These are phyloP conservation scores for Colletotrichum lini DNA, from an alignment of 2,329 filamentous ascomycete species.

Conservation along the genomic window DNA sequence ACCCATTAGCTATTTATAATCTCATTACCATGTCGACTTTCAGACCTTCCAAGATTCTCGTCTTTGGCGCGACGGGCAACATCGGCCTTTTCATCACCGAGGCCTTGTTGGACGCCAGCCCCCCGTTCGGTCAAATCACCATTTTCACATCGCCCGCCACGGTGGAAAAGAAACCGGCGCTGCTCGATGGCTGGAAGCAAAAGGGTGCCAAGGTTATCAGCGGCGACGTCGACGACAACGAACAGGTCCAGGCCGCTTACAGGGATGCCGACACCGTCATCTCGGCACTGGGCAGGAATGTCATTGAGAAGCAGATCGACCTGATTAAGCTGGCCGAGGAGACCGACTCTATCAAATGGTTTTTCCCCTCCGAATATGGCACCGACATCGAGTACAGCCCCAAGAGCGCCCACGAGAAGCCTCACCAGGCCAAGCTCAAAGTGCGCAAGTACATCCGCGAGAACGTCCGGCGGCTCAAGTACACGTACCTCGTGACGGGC, in stretches of 20 bases:
- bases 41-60: slow-evolving; percentile 32
- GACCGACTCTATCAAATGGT: slow-evolving; percentile 69
- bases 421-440: slow-evolving; percentile 79
- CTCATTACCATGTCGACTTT: slow-evolving; percentile 27
- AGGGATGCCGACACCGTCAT: slow-evolving; percentile 75
- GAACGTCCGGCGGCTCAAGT: slow-evolving; percentile 66
- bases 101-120: slow-evolving; percentile 53
- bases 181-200: slow-evolving; percentile 45
- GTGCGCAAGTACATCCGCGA: slow-evolving; percentile 74
- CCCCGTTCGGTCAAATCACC: slow-evolving; percentile 51
- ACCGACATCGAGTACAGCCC: slow-evolving; percentile 75
- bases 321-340: slow-evolving; percentile 73
- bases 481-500: slow-evolving; percentile 79
- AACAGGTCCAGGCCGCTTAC: slow-evolving; percentile 68
- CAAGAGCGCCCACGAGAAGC: slow-evolving; percentile 71
- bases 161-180: slow-evolving; percentile 43
- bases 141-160: slow-evolving; percentile 50
- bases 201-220: slow-evolving; percentile 46
- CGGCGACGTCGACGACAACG: slow-evolving; percentile 55
- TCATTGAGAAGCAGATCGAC: slow-evolving; percentile 71
- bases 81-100: slow-evolving; percentile 60
- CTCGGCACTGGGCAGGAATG: slow-evolving; percentile 75
- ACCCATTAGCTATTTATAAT: background rate
- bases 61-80: slow-evolving; percentile 58
- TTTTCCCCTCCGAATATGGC: slow-evolving; percentile 78